These are phyloP conservation scores for Cicer chorassanicum DNA, from an alignment of 306 rosid species.

Conservation along the genomic window DNA sequence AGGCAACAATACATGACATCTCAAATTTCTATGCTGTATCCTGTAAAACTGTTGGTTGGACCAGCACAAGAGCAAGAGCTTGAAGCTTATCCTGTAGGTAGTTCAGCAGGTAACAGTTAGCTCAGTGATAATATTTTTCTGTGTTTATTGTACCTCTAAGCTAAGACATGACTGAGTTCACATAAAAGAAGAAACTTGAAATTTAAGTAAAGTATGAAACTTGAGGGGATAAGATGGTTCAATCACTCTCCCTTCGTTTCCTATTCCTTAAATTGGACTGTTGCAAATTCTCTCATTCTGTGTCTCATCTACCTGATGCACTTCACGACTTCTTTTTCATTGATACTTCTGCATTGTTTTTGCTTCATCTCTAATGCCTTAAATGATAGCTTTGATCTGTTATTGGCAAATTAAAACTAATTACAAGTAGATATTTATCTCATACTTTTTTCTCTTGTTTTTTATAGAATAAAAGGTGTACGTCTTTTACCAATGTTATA, in stretches of 20 bases:
- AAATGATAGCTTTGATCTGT: constrained; percentile 19
- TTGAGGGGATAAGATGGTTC: constrained; percentile 35
- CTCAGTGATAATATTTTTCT: constrained; percentile 21
- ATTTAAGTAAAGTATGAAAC: constrained; percentile 34
- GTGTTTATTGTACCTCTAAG: background rate
- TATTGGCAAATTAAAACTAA: constrained; percentile 11
- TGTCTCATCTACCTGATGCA: constrained; percentile 21
- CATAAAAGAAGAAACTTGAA: constrained; percentile 30
- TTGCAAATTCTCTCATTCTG: constrained; percentile 32
- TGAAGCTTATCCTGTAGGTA: constrained; percentile 81
- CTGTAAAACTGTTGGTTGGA: constrained; percentile 76
- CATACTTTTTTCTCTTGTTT: constrained; percentile 15
- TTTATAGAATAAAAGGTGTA: constrained; percentile 8
- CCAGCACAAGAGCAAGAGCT: constrained; percentile 94
- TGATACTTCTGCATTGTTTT: constrained; percentile 34
- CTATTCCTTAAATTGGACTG: constrained; percentile 23
- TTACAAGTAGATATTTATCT: constrained; percentile 23
- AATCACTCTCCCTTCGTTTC: constrained; percentile 20
- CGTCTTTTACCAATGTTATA: constrained; percentile 13
- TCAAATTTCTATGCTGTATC: constrained; percentile 85
- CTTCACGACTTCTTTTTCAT: constrained; percentile 15
- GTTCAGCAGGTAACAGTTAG: constrained; percentile 61
- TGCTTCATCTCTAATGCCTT: constrained; percentile 28
- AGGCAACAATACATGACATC: constrained; percentile 83
- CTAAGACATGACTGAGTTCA: constrained; percentile 32